Base-by-base conservation (phyloP, 495 filamentous ascomycete species). In the Trichoderma gamsii region DNA sequence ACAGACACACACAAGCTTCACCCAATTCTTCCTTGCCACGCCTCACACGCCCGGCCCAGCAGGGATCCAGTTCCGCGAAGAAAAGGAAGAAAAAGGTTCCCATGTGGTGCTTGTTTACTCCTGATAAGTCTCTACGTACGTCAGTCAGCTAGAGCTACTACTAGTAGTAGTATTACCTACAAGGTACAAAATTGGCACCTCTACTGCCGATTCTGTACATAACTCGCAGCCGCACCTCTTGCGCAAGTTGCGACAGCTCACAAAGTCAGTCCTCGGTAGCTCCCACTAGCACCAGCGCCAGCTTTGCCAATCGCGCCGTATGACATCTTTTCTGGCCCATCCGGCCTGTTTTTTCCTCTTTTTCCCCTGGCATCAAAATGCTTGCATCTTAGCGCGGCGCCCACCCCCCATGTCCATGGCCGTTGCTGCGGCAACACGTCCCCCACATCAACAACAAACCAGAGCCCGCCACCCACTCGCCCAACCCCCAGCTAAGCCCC, bases 391-490 rank as follows among this genome's bases (percentile, higher is more conserved):
- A n/a, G 51, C 51, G 18, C n/a, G n/a, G 18, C 51, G 8, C 5
- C n/a, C 12, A 18, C 16, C 51, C 51, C 51, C 21, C 16, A n/a
- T 25, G 16, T n/a, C 16, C 18, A 11, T 56, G n/a, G 0, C n/a
- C n/a, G 51, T 56, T 25, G 18, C 51, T 18, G 2, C 21, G 51
- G 51, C 51, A 56, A 56, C 51, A 1, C 51, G 15, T 56, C 51
- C 51, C 51, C 51, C 51, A 56, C 51, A 56, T 56, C 18, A 56
- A 56, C 51, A 56, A 56, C 51, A 56, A 56, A 56, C 18, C n/a
- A 56, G 21, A 21, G 35, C 35, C 35, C 35, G 35, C 35, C 51
- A 56, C 51, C 9, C 51, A 21, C 51, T 11, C 51, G 4, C 18
- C 18, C 23, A 56, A 18, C 7, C 21, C 18, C 51, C 21, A 25